Percentiles rank a stretch among this genome's conserved stretches.
Conservation (phyloP, 345 rosid species). For the Populus tremula region DNA sequence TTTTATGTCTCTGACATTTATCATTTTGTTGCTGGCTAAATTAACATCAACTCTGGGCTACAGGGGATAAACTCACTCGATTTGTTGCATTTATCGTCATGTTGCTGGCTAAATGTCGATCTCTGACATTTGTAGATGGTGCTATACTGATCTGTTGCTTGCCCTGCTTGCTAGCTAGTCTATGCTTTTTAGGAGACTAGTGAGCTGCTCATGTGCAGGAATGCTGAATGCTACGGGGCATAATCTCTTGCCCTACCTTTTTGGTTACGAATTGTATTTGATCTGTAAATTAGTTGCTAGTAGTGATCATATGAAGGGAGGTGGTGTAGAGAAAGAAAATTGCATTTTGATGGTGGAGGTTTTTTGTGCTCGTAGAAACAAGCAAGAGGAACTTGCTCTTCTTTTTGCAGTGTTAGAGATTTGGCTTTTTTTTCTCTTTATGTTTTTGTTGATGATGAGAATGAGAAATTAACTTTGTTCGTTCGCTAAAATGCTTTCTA, state of each 20-base stretch:
- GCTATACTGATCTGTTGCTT: neutral
- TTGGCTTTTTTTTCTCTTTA: too few species aligned
- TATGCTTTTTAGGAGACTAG: neutral
- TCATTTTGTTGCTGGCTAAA: constrained; percentile 9
- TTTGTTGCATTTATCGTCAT: neutral
- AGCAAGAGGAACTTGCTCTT: neutral
- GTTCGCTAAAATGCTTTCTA: neutral
- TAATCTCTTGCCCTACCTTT: neutral
- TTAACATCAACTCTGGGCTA: neutral
- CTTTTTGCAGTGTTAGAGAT: too few species aligned
- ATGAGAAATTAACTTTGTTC: neutral
- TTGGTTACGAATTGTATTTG: neutral
- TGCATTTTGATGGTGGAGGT: neutral
- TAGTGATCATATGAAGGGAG: neutral
- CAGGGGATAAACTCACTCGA: neutral
- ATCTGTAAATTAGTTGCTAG: neutral
- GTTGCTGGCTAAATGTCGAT: too few species aligned
- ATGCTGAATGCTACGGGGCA: neutral
- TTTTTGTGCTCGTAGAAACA: neutral
- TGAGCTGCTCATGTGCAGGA: neutral
- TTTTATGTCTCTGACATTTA: neutral
- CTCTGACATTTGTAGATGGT: neutral
- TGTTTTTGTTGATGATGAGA: neutral
- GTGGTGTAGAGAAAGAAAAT: neutral
- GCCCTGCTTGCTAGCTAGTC: neutral